Evolutionary conservation across 805 yeast genomes (phyloP).

Genomic region (Pichia membranifaciens): DNA sequence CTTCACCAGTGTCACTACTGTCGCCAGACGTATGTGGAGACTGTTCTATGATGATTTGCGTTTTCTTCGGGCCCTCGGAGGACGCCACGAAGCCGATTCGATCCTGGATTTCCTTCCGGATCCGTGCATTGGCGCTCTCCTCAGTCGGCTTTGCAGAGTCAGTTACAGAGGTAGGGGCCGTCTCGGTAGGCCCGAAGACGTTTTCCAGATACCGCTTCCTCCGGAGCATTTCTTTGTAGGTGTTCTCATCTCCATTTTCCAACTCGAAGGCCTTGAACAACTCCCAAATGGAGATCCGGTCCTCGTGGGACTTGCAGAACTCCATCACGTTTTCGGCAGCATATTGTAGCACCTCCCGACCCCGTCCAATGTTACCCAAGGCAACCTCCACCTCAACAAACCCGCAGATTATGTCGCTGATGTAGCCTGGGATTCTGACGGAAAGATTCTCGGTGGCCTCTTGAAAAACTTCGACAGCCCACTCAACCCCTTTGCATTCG

Average conservation of each 20-base stretch:
- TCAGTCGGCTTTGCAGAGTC: slow-evolving; percentile 7
- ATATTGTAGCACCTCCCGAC: slow-evolving; percentile 55
- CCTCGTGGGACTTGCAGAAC: slow-evolving; percentile 21
- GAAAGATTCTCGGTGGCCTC: slow-evolving; percentile 38
- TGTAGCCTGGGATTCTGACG: slow-evolving; percentile 23
- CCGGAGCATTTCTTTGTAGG: slow-evolving; percentile 69
- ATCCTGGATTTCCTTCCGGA: slow-evolving; percentile 17
- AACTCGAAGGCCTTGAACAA: slow-evolving; percentile 74
- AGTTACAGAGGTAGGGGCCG: too few relatives aligned
- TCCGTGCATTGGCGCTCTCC: slow-evolving; percentile 20
- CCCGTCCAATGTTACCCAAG: slow-evolving; percentile 51
- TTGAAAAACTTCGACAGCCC: slow-evolving; percentile 45
- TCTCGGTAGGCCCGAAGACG: neutral
- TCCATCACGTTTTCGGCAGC: slow-evolving; percentile 42
- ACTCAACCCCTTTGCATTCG: slow-evolving; percentile 35
- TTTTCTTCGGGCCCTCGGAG: slow-evolving; percentile 32
- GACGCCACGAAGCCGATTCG: slow-evolving; percentile 47
- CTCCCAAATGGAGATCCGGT: slow-evolving; percentile 44
- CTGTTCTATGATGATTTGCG: too few relatives aligned
- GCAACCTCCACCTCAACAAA: slow-evolving; percentile 55
- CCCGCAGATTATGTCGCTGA: slow-evolving; percentile 39
- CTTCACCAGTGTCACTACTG: neutral
- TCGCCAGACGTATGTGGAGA: too few relatives aligned
- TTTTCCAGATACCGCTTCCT: slow-evolving; percentile 40
- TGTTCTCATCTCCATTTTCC: slow-evolving; percentile 60